phyloP scores from a whole-genome alignment of 257 asterid species.

The Nicotiana otophora region DNA sequence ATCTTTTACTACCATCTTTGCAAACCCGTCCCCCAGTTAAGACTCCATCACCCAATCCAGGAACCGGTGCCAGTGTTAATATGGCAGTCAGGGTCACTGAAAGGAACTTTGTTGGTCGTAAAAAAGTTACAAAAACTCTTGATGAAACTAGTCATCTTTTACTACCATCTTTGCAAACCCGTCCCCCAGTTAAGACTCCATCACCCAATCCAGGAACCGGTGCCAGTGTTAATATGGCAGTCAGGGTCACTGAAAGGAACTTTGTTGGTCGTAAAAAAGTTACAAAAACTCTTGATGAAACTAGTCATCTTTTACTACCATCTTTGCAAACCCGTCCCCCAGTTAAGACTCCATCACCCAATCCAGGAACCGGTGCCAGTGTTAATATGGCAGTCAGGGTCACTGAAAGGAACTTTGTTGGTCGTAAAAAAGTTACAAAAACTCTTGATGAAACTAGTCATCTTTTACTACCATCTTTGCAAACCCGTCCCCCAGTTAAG shows the following conservation, averaged over 20 bases:
- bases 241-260: background rate
- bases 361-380: background rate
- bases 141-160: no score
- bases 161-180: background rate
- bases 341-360: background rate
- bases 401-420: background rate
- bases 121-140: background rate
- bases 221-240: background rate
- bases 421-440: background rate
- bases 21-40: background rate
- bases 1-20: background rate
- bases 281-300: no score
- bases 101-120: background rate
- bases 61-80: background rate
- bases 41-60: background rate
- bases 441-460: background rate
- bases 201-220: constrained; percentile 4
- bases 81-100: background rate
- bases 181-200: constrained; percentile 7
- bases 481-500: background rate
- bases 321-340: background rate
- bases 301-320: background rate
- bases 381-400: background rate
- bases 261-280: no score
- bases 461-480: background rate